phyloP scores from a whole-genome alignment of 1,284 basidiomycete species.

The Golubevia pallescens region DNA sequence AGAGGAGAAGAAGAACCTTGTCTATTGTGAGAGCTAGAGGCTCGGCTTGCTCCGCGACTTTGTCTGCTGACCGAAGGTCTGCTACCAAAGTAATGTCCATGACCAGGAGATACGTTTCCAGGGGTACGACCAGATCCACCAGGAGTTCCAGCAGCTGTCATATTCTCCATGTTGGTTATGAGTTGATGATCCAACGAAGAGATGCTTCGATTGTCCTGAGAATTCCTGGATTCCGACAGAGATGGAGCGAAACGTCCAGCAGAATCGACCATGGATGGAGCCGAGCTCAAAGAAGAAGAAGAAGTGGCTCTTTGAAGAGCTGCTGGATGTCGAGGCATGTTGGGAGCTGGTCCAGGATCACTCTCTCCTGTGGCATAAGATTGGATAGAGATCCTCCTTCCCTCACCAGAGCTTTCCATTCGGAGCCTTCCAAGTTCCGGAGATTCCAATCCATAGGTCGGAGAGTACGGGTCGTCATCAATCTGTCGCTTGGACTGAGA shows the following conservation, averaged over 20 bases:
- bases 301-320: slow-evolving; percentile 38
- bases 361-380: slow-evolving; percentile 48
- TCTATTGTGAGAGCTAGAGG: slow-evolving; percentile 40
- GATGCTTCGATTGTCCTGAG: slow-evolving; percentile 32
- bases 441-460: not conserved
- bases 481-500: slow-evolving; percentile 1
- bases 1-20: slow-evolving; percentile 49
- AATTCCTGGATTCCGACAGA: slow-evolving; percentile 30
- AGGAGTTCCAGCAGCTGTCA: slow-evolving; percentile 30
- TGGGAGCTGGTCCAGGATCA: slow-evolving; percentile 37
- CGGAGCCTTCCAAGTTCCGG: not conserved
- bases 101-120: slow-evolving; percentile 39
- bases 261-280: slow-evolving; percentile 30
- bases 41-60: slow-evolving; percentile 40
- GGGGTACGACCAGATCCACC: slow-evolving; percentile 25
- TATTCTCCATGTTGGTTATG: slow-evolving; percentile 52
- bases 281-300: slow-evolving; percentile 37
- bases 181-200: slow-evolving; percentile 51
- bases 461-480: not conserved
- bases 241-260: slow-evolving; percentile 24
- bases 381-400: slow-evolving; percentile 41
- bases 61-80: slow-evolving; percentile 39
- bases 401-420: slow-evolving; percentile 16
- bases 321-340: slow-evolving; percentile 11
- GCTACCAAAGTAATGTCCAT: slow-evolving; percentile 27